phyloP scores from a whole-genome alignment of 2,329 filamentous ascomycete genomes.

The Pseudogymnoascus pannorum region DNA sequence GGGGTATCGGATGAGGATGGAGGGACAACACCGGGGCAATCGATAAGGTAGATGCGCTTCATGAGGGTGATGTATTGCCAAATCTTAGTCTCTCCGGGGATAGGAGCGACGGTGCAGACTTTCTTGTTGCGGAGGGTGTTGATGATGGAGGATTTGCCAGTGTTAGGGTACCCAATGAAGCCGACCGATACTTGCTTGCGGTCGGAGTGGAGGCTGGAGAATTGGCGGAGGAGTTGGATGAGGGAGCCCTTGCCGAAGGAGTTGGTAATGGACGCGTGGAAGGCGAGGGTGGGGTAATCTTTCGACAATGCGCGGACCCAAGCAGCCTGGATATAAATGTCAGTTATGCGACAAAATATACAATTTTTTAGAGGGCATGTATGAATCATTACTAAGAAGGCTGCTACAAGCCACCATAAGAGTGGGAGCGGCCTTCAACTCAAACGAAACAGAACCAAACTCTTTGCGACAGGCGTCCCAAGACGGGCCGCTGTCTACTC shows the following conservation, averaged over 20 bases:
- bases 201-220: conserved; percentile 79
- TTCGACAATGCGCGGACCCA: conserved; percentile 88
- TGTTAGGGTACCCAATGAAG: conserved; percentile 71
- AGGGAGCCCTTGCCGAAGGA: conserved; percentile 93
- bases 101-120: conserved; percentile 86
- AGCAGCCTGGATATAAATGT: conserved; percentile 56
- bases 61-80: conserved; percentile 97
- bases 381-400: conserved; percentile 99
- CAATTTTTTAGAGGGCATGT: conserved; percentile 45
- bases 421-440: conserved; percentile 86
- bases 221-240: conserved; percentile 87
- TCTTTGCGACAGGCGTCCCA: conserved; percentile 69
- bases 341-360: conserved; percentile 18
- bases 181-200: conserved; percentile 93
- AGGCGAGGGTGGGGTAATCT: conserved; percentile 88
- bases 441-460: conserved; percentile 74
- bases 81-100: conserved; percentile 93
- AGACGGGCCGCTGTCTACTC: conserved; percentile 76
- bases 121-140: conserved; percentile 94
- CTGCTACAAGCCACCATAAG: conserved; percentile 58
- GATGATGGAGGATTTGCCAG: conserved; percentile 94
- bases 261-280: conserved; percentile 91
- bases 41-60: conserved; percentile 91
- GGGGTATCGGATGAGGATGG: conserved; percentile 78
- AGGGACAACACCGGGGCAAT: conserved; percentile 93